Conservation (phyloP, 441 rosid genomes). For the Aleurites moluccanus region DNA sequence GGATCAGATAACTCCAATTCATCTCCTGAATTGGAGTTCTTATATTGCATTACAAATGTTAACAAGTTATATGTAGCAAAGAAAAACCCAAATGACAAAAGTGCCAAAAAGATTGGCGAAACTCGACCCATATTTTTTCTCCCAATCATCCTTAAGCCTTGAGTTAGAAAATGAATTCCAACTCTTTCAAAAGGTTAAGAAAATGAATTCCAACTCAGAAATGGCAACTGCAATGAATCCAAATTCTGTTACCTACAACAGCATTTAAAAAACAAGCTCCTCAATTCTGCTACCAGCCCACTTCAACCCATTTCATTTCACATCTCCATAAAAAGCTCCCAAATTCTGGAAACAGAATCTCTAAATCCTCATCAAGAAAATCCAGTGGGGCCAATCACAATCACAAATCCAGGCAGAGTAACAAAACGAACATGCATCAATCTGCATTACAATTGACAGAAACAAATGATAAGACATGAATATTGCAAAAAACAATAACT, state of each 20-base stretch:
- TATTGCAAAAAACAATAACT: not conserved
- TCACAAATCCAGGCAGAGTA: constrained; percentile 5
- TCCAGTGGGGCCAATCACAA: constrained; percentile 14
- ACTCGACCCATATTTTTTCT: constrained; percentile 47
- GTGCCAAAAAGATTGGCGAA: constrained; percentile 50
- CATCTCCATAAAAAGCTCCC: constrained; percentile 14
- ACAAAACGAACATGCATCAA: constrained; percentile 17
- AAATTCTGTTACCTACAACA: too few species aligned
- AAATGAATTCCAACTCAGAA: not conserved
- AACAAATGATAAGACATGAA: not conserved
- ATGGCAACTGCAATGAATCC: constrained; percentile 14
- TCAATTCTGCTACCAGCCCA: constrained; percentile 18
- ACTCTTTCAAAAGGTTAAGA: constrained; percentile 8
- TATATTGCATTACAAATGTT: constrained; percentile 39
- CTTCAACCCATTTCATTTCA: constrained; percentile 13
- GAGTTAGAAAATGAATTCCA: constrained; percentile 15
- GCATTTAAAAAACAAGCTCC: not conserved
- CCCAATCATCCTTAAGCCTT: constrained; percentile 37
- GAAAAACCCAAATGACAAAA: constrained; percentile 56
- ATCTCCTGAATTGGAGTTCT: constrained; percentile 27
- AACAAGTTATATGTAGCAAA: constrained; percentile 67
- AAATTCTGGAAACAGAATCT: constrained; percentile 18
- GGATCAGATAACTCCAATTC: constrained; percentile 55
- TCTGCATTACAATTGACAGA: constrained; percentile 28
- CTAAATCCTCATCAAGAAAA: constrained; percentile 10